Conservation (phyloP, 805 yeast species). For the Zygoascus ofunaensis region DNA sequence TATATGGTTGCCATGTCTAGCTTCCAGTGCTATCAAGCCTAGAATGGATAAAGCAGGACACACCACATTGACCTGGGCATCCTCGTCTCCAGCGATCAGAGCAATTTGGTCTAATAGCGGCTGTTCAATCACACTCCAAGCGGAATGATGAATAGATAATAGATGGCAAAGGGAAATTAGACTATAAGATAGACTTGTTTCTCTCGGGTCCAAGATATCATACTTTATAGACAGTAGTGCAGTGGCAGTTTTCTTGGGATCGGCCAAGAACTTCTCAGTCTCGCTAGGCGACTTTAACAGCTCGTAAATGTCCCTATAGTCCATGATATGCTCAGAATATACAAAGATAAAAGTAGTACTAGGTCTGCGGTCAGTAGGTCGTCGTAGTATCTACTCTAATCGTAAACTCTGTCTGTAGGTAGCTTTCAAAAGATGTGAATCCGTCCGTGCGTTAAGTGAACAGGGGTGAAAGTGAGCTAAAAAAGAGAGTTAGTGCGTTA, state of each 20-base stretch:
- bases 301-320: slow-evolving; percentile 12
- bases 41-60: slow-evolving; percentile 18
- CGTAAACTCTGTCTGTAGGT: too few species aligned
- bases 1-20: slow-evolving; percentile 5
- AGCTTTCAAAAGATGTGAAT: too few species aligned
- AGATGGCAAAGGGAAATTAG: slow-evolving; percentile 14
- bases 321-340: slow-evolving; percentile 13
- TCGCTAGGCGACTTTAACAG: slow-evolving; percentile 10
- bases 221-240: slow-evolving; percentile 18
- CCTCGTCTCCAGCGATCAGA: slow-evolving; percentile 7
- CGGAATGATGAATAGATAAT: slow-evolving; percentile 11
- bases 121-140: slow-evolving; percentile 19
- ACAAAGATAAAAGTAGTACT: too few species aligned
- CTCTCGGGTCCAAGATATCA: slow-evolving; percentile 17
- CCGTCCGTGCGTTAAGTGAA: too few species aligned
- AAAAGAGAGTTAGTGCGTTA: too few species aligned
- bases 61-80: slow-evolving; percentile 7
- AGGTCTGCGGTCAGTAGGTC: too few species aligned
- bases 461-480: too few species aligned
- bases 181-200: slow-evolving; percentile 10
- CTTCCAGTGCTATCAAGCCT: slow-evolving; percentile 15
- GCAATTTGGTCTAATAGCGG: slow-evolving; percentile 13
- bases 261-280: slow-evolving; percentile 15
- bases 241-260: slow-evolving; percentile 16
- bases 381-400: too few species aligned